A percentile compares a stretch with the other conserved stretches of the same genome.
These are phyloP conservation scores for Stephanodiscus triporus DNA, from an alignment of 108 stramenopile species.

Conservation along the genomic window DNA sequence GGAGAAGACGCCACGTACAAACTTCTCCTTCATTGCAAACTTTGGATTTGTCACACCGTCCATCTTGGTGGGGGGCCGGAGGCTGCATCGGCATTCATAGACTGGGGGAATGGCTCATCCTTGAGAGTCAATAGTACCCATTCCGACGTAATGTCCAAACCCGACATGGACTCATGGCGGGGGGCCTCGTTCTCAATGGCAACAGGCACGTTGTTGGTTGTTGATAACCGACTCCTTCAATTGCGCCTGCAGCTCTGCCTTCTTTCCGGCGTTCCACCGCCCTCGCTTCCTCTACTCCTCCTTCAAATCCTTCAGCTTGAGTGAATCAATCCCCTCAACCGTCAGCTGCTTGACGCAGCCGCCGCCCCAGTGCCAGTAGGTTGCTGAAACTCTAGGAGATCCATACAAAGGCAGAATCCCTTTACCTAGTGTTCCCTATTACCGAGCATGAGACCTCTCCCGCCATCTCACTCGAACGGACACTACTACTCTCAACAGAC, in stretches of 20 bases:
- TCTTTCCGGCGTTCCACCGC: background rate
- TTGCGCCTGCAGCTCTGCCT: background rate
- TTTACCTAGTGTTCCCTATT: too few species aligned
- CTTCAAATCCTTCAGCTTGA: constrained; percentile 5
- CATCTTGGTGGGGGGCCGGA: constrained; percentile 21
- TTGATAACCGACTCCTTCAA: background rate
- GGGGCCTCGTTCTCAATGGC: background rate
- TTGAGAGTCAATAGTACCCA: constrained; percentile 12
- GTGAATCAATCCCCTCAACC: background rate
- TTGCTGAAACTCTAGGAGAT: too few species aligned
- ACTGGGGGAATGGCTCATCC: constrained; percentile 13
- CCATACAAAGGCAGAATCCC: too few species aligned
- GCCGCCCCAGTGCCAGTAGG: too few species aligned
- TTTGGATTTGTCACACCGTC: constrained; percentile 11
- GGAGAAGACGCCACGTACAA: background rate
- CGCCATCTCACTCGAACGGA: too few species aligned
- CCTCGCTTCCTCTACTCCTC: constrained; percentile 8
- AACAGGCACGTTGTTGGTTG: constrained; percentile 15
- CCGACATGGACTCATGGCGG: constrained; percentile 4
- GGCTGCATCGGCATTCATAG: constrained; percentile 9
- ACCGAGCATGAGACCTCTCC: too few species aligned
- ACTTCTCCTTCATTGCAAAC: constrained; percentile 1
- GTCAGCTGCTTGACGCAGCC: background rate
- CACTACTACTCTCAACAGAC: too few species aligned
- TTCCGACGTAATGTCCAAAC: constrained; percentile 13